phyloP scores from a whole-genome alignment of 176 grass and related monocot genomes.

The Juncus inflexus region DNA sequence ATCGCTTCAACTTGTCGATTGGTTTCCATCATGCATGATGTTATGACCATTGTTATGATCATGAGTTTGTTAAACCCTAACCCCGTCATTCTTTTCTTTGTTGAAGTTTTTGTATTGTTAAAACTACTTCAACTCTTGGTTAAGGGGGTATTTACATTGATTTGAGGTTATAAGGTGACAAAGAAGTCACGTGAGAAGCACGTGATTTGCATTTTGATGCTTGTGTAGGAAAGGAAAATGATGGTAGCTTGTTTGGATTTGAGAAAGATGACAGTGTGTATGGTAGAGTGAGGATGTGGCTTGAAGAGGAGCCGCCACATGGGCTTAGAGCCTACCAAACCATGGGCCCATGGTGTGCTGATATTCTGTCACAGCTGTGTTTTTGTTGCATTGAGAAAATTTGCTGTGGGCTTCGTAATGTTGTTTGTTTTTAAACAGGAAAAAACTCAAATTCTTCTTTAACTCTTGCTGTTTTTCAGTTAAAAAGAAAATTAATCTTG shows the following conservation, averaged over 20 bases:
- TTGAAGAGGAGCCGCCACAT: conserved; percentile 1
- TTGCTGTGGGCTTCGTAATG: conserved; percentile 4
- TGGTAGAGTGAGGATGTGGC: conserved; percentile 2
- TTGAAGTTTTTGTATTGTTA: not conserved
- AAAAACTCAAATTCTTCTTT: too few species aligned
- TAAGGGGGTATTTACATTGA: not conserved
- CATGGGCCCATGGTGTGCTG: not conserved
- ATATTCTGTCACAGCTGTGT: not conserved
- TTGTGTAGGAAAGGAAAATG: conserved; percentile 5
- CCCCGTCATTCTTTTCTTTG: not conserved
- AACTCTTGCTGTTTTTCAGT: too few species aligned
- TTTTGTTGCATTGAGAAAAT: not conserved
- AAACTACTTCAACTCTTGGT: not conserved
- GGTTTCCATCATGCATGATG: conserved; percentile 20
- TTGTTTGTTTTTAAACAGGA: conserved; percentile 5
- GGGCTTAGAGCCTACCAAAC: not conserved
- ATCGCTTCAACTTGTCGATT: conserved; percentile 2
- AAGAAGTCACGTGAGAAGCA: conserved; percentile 2
- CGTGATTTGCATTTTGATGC: not conserved
- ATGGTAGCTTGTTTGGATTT: not conserved
- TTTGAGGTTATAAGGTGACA: not conserved
- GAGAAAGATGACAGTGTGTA: not conserved
- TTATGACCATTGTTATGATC: not conserved
- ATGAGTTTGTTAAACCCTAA: not conserved
- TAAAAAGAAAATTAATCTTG: too few species aligned